Conservation (phyloP, 257 asterid species). For the Ocimum tenuiflorum region DNA sequence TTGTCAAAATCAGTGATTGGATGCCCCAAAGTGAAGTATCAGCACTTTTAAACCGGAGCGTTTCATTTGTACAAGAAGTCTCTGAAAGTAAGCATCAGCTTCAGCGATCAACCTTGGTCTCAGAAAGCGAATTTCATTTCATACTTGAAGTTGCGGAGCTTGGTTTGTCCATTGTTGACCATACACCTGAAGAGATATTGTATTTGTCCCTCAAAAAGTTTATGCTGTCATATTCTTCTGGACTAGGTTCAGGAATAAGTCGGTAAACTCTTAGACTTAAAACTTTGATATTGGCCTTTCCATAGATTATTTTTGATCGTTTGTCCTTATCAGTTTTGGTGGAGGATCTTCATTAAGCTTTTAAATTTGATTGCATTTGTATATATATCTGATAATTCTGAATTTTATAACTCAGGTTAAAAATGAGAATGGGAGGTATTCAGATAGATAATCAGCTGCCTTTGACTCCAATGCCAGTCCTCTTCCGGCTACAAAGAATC, state of each 20-base stretch:
- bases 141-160: constrained; percentile 87
- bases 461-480: constrained; percentile 95
- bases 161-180: constrained; percentile 89
- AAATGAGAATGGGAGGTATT: constrained; percentile 80
- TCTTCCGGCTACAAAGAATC: constrained; percentile 79
- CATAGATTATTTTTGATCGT: not conserved
- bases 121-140: constrained; percentile 79
- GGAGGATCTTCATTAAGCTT: not conserved
- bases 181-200: constrained; percentile 96
- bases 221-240: constrained; percentile 84
- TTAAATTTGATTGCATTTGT: constrained; percentile 13
- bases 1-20: constrained; percentile 87
- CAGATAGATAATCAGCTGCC: constrained; percentile 97
- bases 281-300: not conserved
- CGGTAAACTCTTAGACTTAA: constrained; percentile 46
- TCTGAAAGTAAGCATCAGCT: constrained; percentile 40
- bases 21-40: constrained; percentile 54
- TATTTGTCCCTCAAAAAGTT: constrained; percentile 74
- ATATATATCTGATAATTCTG: constrained; percentile 25
- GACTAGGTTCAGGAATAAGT: constrained; percentile 88
- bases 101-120: constrained; percentile 38
- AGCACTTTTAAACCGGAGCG: constrained; percentile 36
- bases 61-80: constrained; percentile 38
- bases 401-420: constrained; percentile 49
- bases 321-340: not conserved